A percentile compares a stretch with the other conserved stretches of the same genome.
phyloP scores from a whole-genome alignment of 2,329 filamentous ascomycete species.

The Talaromyces sp. region DNA sequence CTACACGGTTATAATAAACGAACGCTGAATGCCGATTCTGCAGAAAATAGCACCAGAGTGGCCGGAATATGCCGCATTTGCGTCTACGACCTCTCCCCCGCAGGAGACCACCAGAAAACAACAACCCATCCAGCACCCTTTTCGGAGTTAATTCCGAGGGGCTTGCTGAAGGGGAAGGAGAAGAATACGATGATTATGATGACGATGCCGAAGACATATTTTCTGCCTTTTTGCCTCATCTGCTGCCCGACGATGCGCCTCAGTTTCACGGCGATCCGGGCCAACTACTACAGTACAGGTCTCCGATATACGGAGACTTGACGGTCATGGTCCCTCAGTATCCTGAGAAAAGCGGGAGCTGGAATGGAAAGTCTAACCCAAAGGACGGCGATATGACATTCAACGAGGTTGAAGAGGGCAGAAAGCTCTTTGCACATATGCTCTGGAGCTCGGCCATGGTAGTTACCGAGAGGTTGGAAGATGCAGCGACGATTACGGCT shows the following conservation, averaged over 20 bases:
- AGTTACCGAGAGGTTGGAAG: slow-evolving; percentile 39
- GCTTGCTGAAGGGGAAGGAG: slow-evolving; percentile 15
- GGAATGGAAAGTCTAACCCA: slow-evolving; percentile 12
- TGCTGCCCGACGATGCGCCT: slow-evolving; percentile 54
- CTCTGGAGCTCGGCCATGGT: slow-evolving; percentile 53
- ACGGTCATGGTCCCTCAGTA: slow-evolving; percentile 38
- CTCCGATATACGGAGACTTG: slow-evolving; percentile 37
- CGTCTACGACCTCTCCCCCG: slow-evolving; percentile 27
- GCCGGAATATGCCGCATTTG: slow-evolving; percentile 24
- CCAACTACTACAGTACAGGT: slow-evolving; percentile 48
- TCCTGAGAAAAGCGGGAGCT: slow-evolving; percentile 32
- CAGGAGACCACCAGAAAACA: slow-evolving; percentile 6
- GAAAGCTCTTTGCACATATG: slow-evolving; percentile 55
- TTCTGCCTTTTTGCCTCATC: slow-evolving; percentile 46
- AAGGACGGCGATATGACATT: slow-evolving; percentile 3
- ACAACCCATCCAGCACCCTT: background rate
- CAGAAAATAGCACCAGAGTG: background rate
- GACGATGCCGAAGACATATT: slow-evolving; percentile 51
- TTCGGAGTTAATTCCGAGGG: background rate
- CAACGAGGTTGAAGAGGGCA: slow-evolving; percentile 39
- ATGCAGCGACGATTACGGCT: slow-evolving; percentile 18
- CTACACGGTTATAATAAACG: background rate
- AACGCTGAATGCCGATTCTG: background rate
- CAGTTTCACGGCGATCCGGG: slow-evolving; percentile 52
- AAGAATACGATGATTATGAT: slow-evolving; percentile 18